Conservation (phyloP, 805 yeast species). For the Candida silvatica region DNA sequence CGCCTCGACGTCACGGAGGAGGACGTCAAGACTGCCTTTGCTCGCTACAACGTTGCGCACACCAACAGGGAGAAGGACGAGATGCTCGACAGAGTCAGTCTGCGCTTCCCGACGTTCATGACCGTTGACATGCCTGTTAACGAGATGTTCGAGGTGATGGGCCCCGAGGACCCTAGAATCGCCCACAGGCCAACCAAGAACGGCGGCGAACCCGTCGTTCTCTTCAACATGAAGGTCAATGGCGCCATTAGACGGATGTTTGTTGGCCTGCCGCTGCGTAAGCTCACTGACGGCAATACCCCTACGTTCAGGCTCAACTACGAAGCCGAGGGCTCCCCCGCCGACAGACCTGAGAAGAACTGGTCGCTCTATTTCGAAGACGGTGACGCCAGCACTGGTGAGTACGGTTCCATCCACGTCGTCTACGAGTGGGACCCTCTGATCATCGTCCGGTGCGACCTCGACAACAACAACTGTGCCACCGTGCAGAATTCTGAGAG, state of each 20-base stretch:
- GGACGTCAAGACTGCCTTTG: slow-evolving; percentile 21
- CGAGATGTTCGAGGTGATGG: slow-evolving; percentile 16
- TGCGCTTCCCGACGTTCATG: slow-evolving; percentile 23
- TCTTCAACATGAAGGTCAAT: slow-evolving; percentile 29
- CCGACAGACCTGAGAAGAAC: slow-evolving; percentile 21
- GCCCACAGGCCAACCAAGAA: slow-evolving; percentile 17
- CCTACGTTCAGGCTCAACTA: slow-evolving; percentile 9
- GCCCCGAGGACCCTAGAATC: slow-evolving; percentile 45
- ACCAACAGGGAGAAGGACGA: slow-evolving; percentile 12
- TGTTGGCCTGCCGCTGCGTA: slow-evolving; percentile 25
- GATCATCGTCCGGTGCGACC: slow-evolving; percentile 22
- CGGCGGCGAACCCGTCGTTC: slow-evolving; percentile 36
- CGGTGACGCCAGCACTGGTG: slow-evolving; percentile 18
- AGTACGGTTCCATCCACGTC: slow-evolving; percentile 21
- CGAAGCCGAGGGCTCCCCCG: slow-evolving; percentile 16
- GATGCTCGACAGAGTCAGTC: slow-evolving; percentile 16
- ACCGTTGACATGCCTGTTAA: slow-evolving; percentile 17
- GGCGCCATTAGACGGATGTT: slow-evolving; percentile 23
- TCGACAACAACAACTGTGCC: slow-evolving; percentile 23
- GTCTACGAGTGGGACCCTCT: slow-evolving; percentile 25
- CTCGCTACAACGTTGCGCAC: slow-evolving; percentile 17
- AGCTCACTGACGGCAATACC: slow-evolving; percentile 17
- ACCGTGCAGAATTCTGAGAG: slow-evolving; percentile 18
- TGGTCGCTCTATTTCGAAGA: slow-evolving; percentile 32
- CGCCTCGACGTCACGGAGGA: slow-evolving; percentile 23